Conservation (phyloP, 1,284 basidiomycete genomes). For the Ustilago nuda region DNA sequence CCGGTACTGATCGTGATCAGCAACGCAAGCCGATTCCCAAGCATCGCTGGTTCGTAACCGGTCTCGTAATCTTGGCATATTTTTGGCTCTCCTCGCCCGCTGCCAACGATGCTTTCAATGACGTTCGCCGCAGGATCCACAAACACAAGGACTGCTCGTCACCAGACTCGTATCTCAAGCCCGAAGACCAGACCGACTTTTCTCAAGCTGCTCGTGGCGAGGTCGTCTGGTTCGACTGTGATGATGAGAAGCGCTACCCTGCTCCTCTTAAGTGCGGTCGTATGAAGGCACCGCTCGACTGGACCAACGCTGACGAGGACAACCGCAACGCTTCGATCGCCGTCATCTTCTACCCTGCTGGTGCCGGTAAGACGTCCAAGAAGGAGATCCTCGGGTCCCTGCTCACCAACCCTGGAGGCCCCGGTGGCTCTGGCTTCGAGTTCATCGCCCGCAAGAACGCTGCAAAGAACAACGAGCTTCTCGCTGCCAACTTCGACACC, state of each 20-base stretch:
- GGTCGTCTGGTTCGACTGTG: conserved; percentile 50
- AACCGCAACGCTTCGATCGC: conserved; percentile 49
- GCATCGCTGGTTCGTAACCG: conserved; percentile 25
- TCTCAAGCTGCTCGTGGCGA: conserved; percentile 38
- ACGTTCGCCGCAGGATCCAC: conserved; percentile 18
- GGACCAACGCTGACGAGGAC: conserved; percentile 46
- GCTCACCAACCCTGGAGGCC: conserved; percentile 56
- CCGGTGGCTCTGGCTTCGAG: conserved; percentile 50
- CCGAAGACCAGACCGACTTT: conserved; percentile 48
- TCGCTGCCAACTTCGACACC: conserved; percentile 39
- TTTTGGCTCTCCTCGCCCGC: conserved; percentile 28
- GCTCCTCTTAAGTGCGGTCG: conserved; percentile 49
- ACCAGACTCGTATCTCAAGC: conserved; percentile 19
- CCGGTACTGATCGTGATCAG: conserved; percentile 7
- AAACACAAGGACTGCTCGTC: conserved; percentile 16
- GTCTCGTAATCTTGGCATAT: conserved; percentile 16
- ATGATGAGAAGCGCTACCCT: conserved; percentile 36
- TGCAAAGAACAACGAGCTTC: conserved; percentile 30
- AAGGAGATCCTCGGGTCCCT: conserved; percentile 47
- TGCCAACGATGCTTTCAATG: conserved; percentile 13
- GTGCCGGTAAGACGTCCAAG: conserved; percentile 45
- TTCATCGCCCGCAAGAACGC: conserved; percentile 38
- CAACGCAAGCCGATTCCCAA: conserved; percentile 25
- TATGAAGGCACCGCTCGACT: conserved; percentile 56
- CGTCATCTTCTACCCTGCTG: conserved; percentile 54